Evolutionary conservation across 2,329 filamentous ascomycete genomes (phyloP), one percentile per base, ranked within the genome.

Genomic region (Fusarium equiseti): DNA sequence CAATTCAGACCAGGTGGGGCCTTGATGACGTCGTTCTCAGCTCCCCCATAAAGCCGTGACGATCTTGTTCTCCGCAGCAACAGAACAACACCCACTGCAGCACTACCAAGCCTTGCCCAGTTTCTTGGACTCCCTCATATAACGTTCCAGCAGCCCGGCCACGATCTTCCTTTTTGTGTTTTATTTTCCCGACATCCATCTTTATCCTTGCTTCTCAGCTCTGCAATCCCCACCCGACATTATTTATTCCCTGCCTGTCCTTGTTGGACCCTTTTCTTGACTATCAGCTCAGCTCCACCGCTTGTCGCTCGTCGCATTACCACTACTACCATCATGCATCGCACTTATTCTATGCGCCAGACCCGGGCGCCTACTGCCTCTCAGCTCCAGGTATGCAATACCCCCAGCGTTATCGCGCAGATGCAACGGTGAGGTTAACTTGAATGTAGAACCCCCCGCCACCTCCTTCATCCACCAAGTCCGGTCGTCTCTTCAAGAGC

Each of bases 321-420:
- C 65, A 71, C 46, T 66, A 66, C 59, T 59, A 70, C 44, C 83
- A 84, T 68, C 61, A 99, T 99, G 95, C 96, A 99, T 89, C 94
- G 95, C 82, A 98, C 96, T 73, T 99, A 98, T 83, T 97, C 94
- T 77, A 97, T 98, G 96, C 95, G 96, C 91, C 92, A 97, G 84
- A 92, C 93, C 83, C 91, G 96, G 88, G 94, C 94, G 83, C 96
- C 96, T 51, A 99, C 96, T 73, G 96, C 96, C 79, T 97, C 94
- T 79, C 87, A 89, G 79, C 84, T 90, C 48, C 87, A 89, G 81
- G 87, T 89, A 78, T 68, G 82, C 64, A 15, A 16, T 13, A 12
- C 7, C 12, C 22, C 8, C 40, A 50, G 10, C 9, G n/a, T 29
- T 5, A 20, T 27, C 24, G 31, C 45, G 40, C 24, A 38, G 35